Conservation (phyloP, 164 flowering plant species). For the Tetrastigma voinierianum region DNA sequence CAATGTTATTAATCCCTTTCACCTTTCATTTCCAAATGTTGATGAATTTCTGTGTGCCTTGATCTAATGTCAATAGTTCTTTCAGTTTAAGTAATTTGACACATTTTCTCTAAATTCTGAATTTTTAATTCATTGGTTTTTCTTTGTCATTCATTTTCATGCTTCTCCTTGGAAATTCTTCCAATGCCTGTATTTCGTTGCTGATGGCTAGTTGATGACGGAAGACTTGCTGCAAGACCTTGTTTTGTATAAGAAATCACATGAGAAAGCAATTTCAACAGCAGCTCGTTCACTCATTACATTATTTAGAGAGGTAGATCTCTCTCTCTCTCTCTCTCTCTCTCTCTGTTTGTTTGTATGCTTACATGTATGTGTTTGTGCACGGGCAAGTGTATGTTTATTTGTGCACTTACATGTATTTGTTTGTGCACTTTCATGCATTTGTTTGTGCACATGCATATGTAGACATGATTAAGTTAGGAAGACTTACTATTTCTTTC, state of each 20-base stretch:
- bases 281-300: conserved; percentile 83
- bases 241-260: conserved; percentile 78
- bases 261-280: conserved; percentile 83
- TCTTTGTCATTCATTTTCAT: not conserved
- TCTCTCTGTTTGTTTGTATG: conserved; percentile 2
- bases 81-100: not conserved
- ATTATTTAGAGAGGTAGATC: conserved; percentile 77
- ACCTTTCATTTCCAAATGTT: not conserved
- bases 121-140: not conserved
- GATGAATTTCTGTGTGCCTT: not conserved
- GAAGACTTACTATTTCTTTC: conserved; percentile 7
- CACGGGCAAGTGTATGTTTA: not conserved
- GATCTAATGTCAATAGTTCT: not conserved
- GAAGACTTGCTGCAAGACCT: conserved; percentile 98
- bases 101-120: not conserved
- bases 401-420: not conserved
- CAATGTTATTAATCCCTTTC: not conserved
- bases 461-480: not conserved
- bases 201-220: conserved; percentile 66
- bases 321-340: not conserved
- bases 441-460: not conserved
- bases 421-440: not conserved
- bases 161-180: not conserved
- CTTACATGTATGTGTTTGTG: not conserved
- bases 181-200: conserved; percentile 7